phyloP scores from a whole-genome alignment of 306 rosid genomes.

The Prunus mume region DNA sequence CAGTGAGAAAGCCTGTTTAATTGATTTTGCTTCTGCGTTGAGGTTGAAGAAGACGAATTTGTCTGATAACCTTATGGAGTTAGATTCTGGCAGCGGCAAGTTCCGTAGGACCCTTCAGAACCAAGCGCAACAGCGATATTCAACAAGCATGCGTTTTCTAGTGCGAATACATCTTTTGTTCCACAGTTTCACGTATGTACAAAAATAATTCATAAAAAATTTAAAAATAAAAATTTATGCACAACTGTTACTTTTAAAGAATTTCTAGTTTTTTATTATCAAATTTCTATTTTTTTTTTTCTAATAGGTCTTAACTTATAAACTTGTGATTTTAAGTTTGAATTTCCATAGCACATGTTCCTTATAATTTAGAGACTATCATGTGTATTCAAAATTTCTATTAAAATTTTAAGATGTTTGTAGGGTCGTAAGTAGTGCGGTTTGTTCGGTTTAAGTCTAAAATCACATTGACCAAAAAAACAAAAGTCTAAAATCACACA shows the following conservation, averaged over 20 bases:
- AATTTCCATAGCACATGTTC: accelerated
- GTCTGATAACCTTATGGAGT: neutral
- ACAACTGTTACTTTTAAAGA: no score
- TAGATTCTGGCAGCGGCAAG: neutral
- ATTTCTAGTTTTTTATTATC: no score
- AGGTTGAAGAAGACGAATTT: neutral
- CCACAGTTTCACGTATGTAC: accelerated
- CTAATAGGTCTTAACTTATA: no score
- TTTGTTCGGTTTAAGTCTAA: no score
- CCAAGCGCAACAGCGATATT: neutral
- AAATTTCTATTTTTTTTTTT: no score
- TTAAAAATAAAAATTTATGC: no score
- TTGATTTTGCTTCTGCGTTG: neutral
- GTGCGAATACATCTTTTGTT: neutral
- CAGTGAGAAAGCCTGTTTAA: neutral
- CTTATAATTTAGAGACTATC: no score
- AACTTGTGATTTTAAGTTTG: accelerated
- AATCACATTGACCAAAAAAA: no score
- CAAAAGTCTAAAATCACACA: no score
- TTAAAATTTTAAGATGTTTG: no score
- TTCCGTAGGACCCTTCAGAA: neutral
- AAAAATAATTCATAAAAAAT: no score
- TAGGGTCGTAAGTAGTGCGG: accelerated
- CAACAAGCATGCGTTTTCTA: neutral
- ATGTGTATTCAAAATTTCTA: no score